Evolutionary conservation across 148 eudicot species (phyloP).

Genomic region (Fagopyrum homotropicum): DNA sequence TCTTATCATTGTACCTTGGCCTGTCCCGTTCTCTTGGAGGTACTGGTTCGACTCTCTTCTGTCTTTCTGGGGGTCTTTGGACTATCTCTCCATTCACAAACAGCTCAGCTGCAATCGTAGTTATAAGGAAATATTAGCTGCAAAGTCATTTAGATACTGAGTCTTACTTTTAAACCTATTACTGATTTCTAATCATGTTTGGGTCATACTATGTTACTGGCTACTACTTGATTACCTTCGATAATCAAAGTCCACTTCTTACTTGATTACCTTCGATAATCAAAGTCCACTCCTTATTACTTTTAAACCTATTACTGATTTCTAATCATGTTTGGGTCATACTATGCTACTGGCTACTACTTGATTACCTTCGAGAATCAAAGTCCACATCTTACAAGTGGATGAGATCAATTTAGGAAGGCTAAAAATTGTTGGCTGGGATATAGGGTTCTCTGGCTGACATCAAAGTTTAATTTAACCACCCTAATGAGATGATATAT

Average conservation of each 20-base stretch:
- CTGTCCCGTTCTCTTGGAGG: constrained; percentile 83
- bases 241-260: too few relatives aligned
- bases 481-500: neutral
- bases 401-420: too few relatives aligned
- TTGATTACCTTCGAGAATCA: too few relatives aligned
- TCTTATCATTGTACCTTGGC: constrained; percentile 85
- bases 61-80: constrained; percentile 88
- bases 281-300: too few relatives aligned
- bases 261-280: too few relatives aligned
- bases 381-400: too few relatives aligned
- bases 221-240: too few relatives aligned
- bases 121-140: neutral
- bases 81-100: constrained; percentile 94
- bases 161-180: neutral
- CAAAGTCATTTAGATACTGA: neutral
- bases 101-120: constrained; percentile 58
- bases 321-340: too few relatives aligned
- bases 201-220: too few relatives aligned
- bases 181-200: neutral
- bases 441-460: neutral
- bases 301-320: too few relatives aligned
- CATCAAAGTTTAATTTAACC: neutral
- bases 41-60: constrained; percentile 92
- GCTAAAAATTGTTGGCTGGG: too few relatives aligned
- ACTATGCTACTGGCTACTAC: too few relatives aligned